Evolutionary conservation across 805 yeast genomes (phyloP).

Genomic region (Komagataella kurtzmanii): DNA sequence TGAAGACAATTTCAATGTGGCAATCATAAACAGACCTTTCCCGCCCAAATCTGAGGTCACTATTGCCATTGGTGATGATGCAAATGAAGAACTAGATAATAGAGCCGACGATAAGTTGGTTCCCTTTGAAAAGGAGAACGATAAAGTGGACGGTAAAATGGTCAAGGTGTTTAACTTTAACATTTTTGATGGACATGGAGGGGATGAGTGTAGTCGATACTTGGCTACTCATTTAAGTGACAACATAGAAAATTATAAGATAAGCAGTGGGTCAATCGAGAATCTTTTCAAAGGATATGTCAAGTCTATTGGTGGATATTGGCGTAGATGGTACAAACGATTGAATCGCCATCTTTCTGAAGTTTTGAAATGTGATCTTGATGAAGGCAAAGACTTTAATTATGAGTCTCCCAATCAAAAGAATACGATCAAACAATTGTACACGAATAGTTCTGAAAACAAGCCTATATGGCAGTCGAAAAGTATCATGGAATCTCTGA

Average conservation of each 20-base stretch:
- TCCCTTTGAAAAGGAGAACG: background rate
- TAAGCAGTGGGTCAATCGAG: slow-evolving; percentile 18
- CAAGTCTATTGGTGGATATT: slow-evolving; percentile 63
- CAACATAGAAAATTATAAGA: slow-evolving; percentile 33
- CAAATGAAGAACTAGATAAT: background rate
- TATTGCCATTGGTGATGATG: background rate
- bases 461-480: slow-evolving; percentile 1
- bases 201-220: slow-evolving; percentile 56
- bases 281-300: slow-evolving; percentile 41
- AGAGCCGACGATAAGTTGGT: background rate
- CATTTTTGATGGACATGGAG: slow-evolving; percentile 94
- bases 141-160: background rate
- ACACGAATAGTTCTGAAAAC: background rate
- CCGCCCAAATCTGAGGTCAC: slow-evolving; percentile 1
- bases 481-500: slow-evolving; percentile 3
- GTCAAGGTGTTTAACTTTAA: slow-evolving; percentile 49
- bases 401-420: background rate
- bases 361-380: slow-evolving; percentile 9
- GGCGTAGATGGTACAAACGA: slow-evolving; percentile 62
- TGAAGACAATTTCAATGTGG: slow-evolving; percentile 71
- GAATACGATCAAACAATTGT: background rate
- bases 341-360: slow-evolving; percentile 10
- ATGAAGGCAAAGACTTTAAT: background rate
- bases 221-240: slow-evolving; percentile 38
- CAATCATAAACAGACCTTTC: slow-evolving; percentile 17